phyloP scores from a whole-genome alignment of 2,329 filamentous ascomycete species.

The Cladosporium phlei region DNA sequence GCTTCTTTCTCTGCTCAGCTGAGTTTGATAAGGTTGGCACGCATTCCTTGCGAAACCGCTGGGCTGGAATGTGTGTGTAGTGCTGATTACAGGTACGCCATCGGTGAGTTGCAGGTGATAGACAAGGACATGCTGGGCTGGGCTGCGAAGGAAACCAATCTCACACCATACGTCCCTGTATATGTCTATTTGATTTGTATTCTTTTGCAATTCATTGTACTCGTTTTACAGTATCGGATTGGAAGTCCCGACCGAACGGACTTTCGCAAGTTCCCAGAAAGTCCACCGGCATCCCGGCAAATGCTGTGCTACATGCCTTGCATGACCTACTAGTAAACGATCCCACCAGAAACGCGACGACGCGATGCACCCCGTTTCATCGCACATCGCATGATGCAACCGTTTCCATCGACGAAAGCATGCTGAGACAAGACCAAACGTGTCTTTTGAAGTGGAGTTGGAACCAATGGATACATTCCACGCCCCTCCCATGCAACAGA shows the following conservation, averaged over 20 bases:
- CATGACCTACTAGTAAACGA: no score
- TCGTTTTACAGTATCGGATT: not conserved
- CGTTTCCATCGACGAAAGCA: not conserved
- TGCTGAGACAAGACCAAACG: conserved; percentile 1
- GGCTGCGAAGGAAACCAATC: no score
- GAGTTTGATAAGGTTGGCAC: conserved; percentile 10
- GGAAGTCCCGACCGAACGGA: no score
- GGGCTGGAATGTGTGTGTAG: conserved; percentile 25
- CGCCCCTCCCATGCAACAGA: conserved; percentile 11
- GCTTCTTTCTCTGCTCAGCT: conserved; percentile 10
- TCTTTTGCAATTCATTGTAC: not conserved
- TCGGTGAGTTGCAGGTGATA: no score
- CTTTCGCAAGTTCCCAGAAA: no score
- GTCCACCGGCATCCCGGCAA: not conserved
- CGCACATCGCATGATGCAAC: conserved; percentile 1
- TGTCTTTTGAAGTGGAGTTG: not conserved
- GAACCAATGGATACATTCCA: conserved; percentile 12
- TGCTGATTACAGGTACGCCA: not conserved
- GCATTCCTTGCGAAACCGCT: conserved; percentile 22
- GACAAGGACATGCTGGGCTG: no score
- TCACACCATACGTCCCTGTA: no score
- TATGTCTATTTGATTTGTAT: no score
- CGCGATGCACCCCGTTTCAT: conserved; percentile 7
- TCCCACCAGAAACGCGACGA: conserved; percentile 7
- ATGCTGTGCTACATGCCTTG: conserved; percentile 24